Conservation (phyloP, 371 early-diverging fungal genomes). For the Chytridium lagenaria region DNA sequence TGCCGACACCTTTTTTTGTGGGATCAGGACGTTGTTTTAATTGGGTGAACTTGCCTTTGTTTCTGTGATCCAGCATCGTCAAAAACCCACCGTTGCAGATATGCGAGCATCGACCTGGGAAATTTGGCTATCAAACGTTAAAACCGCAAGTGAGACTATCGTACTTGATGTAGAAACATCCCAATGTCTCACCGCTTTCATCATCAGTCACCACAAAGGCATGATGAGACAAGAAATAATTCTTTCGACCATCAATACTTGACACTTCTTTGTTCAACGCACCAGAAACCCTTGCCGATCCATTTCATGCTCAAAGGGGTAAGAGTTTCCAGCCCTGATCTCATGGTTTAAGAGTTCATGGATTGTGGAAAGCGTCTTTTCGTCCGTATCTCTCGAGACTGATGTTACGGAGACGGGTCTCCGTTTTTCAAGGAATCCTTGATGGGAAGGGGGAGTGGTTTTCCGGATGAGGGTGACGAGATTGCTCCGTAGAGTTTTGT, state of each 20-base stretch:
- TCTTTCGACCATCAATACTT: conserved; percentile 50
- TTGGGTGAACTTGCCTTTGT: conserved; percentile 29
- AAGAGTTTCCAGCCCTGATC: conserved; percentile 72
- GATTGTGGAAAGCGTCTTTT: conserved; percentile 53
- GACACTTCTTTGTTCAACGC: conserved; percentile 40
- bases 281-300: conserved; percentile 55
- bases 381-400: conserved; percentile 21
- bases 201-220: conserved; percentile 37
- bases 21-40: neutral
- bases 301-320: conserved; percentile 70
- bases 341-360: conserved; percentile 69
- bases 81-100: conserved; percentile 81
- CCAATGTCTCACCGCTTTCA: conserved; percentile 59
- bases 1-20: conserved; percentile 62
- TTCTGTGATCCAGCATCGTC: conserved; percentile 58
- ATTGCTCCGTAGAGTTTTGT: conserved; percentile 21
- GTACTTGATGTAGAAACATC: conserved; percentile 73
- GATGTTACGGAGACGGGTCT: conserved; percentile 19
- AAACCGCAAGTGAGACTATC: neutral
- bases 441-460: conserved; percentile 46
- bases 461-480: neutral
- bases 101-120: conserved; percentile 58
- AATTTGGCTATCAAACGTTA: conserved; percentile 60
- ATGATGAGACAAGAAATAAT: conserved; percentile 43
- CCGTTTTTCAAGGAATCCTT: conserved; percentile 32